Conservation (phyloP, 371 early-diverging fungal genomes). For the Amoeboradix gromovi region DNA sequence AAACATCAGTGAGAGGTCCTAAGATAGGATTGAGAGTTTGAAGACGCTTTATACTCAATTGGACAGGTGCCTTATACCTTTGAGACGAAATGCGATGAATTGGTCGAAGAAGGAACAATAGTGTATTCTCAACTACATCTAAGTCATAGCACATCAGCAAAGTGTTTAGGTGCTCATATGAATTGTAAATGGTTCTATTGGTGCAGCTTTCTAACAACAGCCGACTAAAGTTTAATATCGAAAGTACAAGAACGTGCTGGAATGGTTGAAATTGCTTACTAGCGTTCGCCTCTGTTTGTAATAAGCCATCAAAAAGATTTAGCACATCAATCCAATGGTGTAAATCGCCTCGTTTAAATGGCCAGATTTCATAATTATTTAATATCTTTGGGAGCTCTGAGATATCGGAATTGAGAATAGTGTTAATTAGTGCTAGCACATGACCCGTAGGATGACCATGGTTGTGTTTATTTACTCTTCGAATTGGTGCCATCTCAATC, state of each 20-base stretch:
- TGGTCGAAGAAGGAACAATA: not conserved
- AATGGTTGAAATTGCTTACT: not conserved
- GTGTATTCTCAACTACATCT: not conserved
- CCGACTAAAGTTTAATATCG: not conserved
- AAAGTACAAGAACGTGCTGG: not conserved
- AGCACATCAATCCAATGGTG: not conserved
- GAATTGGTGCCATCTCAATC: not conserved
- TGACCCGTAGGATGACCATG: not conserved
- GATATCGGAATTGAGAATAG: not conserved
- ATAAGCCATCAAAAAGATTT: not conserved
- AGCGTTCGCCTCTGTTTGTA: not conserved
- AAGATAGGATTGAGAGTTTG: not conserved
- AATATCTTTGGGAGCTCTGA: not conserved
- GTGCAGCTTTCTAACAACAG: not conserved
- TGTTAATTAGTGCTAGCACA: not conserved
- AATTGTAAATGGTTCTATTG: not conserved
- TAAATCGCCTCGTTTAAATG: not conserved
- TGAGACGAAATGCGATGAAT: not conserved
- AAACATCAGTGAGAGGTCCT: not conserved
- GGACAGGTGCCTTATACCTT: not conserved
- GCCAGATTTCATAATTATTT: not conserved
- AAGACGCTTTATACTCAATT: not conserved
- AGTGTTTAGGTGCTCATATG: not conserved
- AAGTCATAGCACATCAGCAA: not conserved
- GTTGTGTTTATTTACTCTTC: not conserved